These are phyloP conservation scores for Colletotrichum filicis DNA, from an alignment of 2,329 filamentous ascomycete genomes.

Conservation along the genomic window DNA sequence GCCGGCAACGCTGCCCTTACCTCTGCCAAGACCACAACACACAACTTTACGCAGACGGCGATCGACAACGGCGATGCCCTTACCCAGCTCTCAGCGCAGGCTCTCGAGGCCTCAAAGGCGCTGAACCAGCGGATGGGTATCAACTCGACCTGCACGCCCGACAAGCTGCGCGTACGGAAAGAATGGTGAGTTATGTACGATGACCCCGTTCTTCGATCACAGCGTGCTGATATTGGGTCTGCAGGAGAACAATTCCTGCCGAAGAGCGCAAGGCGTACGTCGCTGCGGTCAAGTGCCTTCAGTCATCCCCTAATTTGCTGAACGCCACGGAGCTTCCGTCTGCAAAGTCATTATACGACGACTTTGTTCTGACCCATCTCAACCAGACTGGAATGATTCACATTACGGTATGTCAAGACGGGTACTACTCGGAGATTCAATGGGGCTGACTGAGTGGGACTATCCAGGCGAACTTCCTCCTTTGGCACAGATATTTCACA, in stretches of 20 bases:
- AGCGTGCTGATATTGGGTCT: not conserved
- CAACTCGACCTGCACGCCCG: slow-evolving; percentile 12
- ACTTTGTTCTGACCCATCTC: slow-evolving; percentile 36
- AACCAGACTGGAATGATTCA: slow-evolving; percentile 31
- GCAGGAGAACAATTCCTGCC: slow-evolving; percentile 37
- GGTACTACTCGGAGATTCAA: not conserved
- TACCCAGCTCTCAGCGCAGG: not conserved
- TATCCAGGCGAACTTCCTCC: slow-evolving; percentile 18
- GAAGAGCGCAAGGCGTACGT: slow-evolving; percentile 38
- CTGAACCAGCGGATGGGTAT: not conserved
- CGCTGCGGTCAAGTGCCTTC: slow-evolving; percentile 41
- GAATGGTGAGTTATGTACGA: slow-evolving; percentile 8
- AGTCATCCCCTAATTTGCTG: slow-evolving; percentile 34
- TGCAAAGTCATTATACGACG: slow-evolving; percentile 34
- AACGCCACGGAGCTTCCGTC: slow-evolving; percentile 22
- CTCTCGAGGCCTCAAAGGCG: slow-evolving; percentile 6
- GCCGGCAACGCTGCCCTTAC: not conserved
- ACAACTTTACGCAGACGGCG: slow-evolving; percentile 9
- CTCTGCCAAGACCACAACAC: not conserved
- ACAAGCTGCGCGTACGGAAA: slow-evolving; percentile 20
- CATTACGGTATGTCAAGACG: slow-evolving; percentile 6
- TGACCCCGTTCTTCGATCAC: not conserved
- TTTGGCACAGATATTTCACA: slow-evolving; percentile 30
- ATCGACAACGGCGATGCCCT: slow-evolving; percentile 23
- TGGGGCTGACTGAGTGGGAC: not conserved